Evolutionary conservation across 2,329 filamentous ascomycete species (phyloP), one percentile per base, ranked within the genome.

Genomic region (Kalaharituber pfeilii): DNA sequence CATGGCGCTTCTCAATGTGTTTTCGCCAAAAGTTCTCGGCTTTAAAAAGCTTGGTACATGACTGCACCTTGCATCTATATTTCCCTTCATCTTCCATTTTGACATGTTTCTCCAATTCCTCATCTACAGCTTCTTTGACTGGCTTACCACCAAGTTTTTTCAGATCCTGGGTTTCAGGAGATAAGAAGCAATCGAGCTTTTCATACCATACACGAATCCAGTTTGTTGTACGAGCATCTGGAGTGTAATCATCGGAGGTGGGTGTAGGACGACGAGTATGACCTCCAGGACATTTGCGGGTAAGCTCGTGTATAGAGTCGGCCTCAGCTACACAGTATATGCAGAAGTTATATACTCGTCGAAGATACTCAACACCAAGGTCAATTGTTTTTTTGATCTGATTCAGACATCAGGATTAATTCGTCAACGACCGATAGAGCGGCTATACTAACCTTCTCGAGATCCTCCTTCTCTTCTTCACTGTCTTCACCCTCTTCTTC

Each of bases 321-420:
- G 87, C 91, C 70, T 98, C 91, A 62, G 98, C 96, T 4, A 98
- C 93, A 67, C 91, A 98, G 73, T 96, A 98, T 74, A 98, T 95
- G 72, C 91, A 98, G 71, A 98, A 96, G 70, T 91, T 95, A 75
- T 93, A 94, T 52, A 98, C 91, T 15, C 91, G 82, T 52, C 91
- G 86, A 56, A 98, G 76, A 67, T 98, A 98, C 70, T 98, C 91
- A 52, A 96, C 91, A 68, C 94, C 76, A 30, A 98, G 74, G 69
- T 98, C 91, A 50, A 98, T 78, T 65, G 91, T 88, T 74, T 98
- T 96, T 74, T 94, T 91, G 39, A 81, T 77, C 47, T 50, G n/a
- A n/a, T n/a, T n/a, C n/a, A n/a, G n/a, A 13, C 27, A 47, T 22
- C 15, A 5, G 24, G 24, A 49, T 49, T 20, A 49, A 13, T 18